Evolutionary conservation across 2,329 filamentous ascomycete species (phyloP).

Genomic region (Huntiella savannae): DNA sequence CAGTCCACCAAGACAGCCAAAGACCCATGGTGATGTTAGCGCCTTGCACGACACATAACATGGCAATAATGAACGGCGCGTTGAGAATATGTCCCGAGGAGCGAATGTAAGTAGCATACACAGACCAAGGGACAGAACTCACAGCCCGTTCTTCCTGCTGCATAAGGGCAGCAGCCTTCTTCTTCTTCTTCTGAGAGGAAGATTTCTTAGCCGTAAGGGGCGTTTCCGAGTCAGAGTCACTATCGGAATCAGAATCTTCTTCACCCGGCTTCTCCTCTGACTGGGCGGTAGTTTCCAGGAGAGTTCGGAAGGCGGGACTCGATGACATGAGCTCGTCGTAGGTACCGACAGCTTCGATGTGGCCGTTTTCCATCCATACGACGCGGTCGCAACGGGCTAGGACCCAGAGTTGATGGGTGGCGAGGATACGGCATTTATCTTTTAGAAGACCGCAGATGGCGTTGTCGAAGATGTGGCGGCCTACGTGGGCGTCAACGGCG

Average conservation of each 20-base stretch:
- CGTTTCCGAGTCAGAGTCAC: slow-evolving; percentile 24
- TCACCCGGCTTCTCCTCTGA: slow-evolving; percentile 41
- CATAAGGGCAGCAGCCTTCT: slow-evolving; percentile 47
- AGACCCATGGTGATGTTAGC: slow-evolving; percentile 74
- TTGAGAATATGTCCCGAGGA: slow-evolving; percentile 56
- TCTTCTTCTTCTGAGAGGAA: slow-evolving; percentile 34
- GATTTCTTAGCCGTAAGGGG: slow-evolving; percentile 16
- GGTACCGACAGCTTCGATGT: slow-evolving; percentile 69
- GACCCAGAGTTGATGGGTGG: slow-evolving; percentile 90
- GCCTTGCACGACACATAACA: slow-evolving; percentile 57
- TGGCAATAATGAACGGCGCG: slow-evolving; percentile 39
- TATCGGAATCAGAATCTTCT: slow-evolving; percentile 27
- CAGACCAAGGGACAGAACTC: slow-evolving; percentile 57
- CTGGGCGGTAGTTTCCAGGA: slow-evolving; percentile 72
- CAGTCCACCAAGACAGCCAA: slow-evolving; percentile 91
- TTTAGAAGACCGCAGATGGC: slow-evolving; percentile 78
- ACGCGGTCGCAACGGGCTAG: slow-evolving; percentile 79
- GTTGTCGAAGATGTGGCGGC: slow-evolving; percentile 71
- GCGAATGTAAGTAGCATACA: slow-evolving; percentile 59
- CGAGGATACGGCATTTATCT: slow-evolving; percentile 76
- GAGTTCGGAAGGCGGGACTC: slow-evolving; percentile 56
- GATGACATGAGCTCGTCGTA: slow-evolving; percentile 72
- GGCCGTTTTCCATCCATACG: slow-evolving; percentile 78
- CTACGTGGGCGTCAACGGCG: slow-evolving; percentile 51
- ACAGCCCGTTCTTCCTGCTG: slow-evolving; percentile 52